A percentile compares a stretch with the other conserved stretches of the same genome.
phyloP scores from a whole-genome alignment of 1,139 yeast genomes.

The Eremothecium gossypii region DNA sequence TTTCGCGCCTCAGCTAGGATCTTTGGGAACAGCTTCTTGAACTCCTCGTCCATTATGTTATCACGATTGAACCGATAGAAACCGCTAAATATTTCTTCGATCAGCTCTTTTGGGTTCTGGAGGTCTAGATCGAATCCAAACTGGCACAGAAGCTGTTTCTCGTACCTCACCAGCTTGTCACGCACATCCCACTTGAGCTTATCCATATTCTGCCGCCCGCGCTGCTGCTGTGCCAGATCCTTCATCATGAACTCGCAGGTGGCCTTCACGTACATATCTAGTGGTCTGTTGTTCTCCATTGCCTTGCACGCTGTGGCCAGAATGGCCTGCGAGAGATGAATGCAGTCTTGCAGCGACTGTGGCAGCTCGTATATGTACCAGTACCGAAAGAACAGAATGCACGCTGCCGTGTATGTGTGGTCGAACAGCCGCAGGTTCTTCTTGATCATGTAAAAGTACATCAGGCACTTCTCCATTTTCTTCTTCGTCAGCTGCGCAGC shows the following conservation, averaged over 20 bases:
- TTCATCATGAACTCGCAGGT: constrained; percentile 27
- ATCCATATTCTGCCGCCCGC: constrained; percentile 24
- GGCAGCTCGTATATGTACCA: constrained; percentile 28
- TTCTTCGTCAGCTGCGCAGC: constrained; percentile 20
- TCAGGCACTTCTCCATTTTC: constrained; percentile 28
- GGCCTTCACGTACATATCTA: constrained; percentile 28
- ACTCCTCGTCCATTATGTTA: constrained; percentile 21
- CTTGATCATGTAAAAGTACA: constrained; percentile 28
- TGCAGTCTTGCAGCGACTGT: constrained; percentile 20
- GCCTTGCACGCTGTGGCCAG: constrained; percentile 30
- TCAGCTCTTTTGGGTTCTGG: constrained; percentile 28
- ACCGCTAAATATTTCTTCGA: constrained; percentile 30
- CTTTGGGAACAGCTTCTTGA: constrained; percentile 24
- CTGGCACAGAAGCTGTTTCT: constrained; percentile 24
- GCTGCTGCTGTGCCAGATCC: constrained; percentile 17
- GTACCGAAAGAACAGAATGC: constrained; percentile 28
- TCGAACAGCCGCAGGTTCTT: constrained; percentile 28
- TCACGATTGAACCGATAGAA: constrained; percentile 27
- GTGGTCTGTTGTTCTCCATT: constrained; percentile 30
- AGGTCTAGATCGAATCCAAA: constrained; percentile 30
- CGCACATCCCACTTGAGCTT: constrained; percentile 31
- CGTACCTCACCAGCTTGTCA: constrained; percentile 27
- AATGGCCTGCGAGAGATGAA: constrained; percentile 28
- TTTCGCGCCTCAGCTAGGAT: constrained; percentile 27
- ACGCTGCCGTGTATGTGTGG: constrained; percentile 30